Conservation (phyloP, 1,139 yeast genomes). For the Arxiozyma telluris region DNA sequence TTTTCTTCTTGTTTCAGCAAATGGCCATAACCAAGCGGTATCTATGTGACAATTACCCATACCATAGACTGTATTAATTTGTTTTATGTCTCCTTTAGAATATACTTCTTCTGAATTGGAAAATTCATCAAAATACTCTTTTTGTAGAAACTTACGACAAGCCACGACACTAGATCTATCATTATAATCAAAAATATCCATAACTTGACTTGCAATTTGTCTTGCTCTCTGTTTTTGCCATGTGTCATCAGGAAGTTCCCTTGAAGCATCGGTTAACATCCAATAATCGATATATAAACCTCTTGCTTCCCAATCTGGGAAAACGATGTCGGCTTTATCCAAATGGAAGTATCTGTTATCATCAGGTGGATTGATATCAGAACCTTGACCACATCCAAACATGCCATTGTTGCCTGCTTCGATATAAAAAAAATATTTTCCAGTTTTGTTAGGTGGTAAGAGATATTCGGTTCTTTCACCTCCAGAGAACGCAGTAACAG, state of each 20-base stretch:
- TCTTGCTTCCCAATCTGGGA: constrained; percentile 75
- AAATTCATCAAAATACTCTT: constrained; percentile 50
- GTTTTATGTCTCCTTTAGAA: constrained; percentile 28
- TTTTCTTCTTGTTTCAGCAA: constrained; percentile 87
- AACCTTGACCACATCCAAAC: constrained; percentile 72
- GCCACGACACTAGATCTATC: constrained; percentile 41
- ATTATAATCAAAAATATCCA: constrained; percentile 65
- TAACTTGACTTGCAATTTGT: constrained; percentile 64
- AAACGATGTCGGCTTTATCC: constrained; percentile 63
- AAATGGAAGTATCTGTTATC: constrained; percentile 63
- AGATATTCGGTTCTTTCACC: constrained; percentile 71
- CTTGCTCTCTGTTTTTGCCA: constrained; percentile 85
- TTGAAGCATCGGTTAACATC: constrained; percentile 83
- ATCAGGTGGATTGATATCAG: constrained; percentile 56
- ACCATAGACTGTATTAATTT: constrained; percentile 53
- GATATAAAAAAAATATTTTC: constrained; percentile 46
- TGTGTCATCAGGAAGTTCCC: constrained; percentile 64
- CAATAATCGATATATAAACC: constrained; percentile 73
- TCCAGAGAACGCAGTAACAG: constrained; percentile 85
- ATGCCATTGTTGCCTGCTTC: constrained; percentile 93
- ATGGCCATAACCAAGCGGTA: constrained; percentile 98
- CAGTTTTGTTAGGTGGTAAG: constrained; percentile 43
- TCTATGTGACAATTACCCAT: constrained; percentile 96
- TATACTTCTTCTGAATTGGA: constrained; percentile 59
- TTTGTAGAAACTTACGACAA: constrained; percentile 61